Evolutionary conservation across 2,329 filamentous ascomycete genomes (phyloP), one percentile per base, ranked within the genome.

Genomic region (Tolypocladium sp.): DNA sequence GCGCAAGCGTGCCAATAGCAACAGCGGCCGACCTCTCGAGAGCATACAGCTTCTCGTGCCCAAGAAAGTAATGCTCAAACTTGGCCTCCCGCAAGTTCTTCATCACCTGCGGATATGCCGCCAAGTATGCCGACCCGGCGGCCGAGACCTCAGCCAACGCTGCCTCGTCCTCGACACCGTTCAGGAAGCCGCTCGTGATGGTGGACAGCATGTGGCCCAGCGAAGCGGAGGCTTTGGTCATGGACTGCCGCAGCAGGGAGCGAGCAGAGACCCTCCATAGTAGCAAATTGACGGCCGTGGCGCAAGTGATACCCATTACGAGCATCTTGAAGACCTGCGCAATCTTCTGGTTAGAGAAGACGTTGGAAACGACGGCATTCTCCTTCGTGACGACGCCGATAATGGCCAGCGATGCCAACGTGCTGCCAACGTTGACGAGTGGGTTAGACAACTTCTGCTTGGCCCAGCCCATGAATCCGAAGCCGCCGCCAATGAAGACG

Each of bases 311-410:
- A n/a, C 88, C 90, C 78, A 91, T 86, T 33, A 89, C 71, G 49
- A 93, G 79, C 81, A 92, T 92, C 68, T 90, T 89, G 65, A 92
- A 76, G 20, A 91, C 86, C 54, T 67, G 66, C 1, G 61, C 60
- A 30, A 67, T 64, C 54, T 68, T 68, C 58, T 83, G 83, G 67
- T 90, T 85, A 0, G 89, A 91, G 67, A 95, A 90, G 46, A 86
- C 84, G 8, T 88, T 89, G 37, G 81, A 84, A 67, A 94, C 88
- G 3, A 95, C 86, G 8, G 90, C 86, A 46, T 89, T 91, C 73
- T 96, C 92, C 73, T 92, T 94, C 8, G 92, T 95, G 62, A 95
- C 76, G 30, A 94, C 84, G 2, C 88, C 91, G 68, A 96, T 94
- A 61, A 92, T 88, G 55, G 89, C 90, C 54, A 96, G 83, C 38